Base-by-base conservation (phyloP, 345 rosid species). In the Hibiscus syriacus region DNA sequence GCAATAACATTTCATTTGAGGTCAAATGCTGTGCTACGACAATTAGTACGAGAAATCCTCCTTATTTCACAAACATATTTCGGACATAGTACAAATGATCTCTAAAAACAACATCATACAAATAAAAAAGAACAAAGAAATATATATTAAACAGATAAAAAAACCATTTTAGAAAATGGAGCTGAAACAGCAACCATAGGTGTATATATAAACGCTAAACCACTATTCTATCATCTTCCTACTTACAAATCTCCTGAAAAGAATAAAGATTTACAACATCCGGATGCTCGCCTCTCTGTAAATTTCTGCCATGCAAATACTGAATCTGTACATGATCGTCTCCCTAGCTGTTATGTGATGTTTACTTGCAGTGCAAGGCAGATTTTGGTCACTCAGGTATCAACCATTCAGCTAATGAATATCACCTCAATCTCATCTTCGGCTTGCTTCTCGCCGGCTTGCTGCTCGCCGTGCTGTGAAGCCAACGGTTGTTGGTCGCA, bases 401-500 rank as follows among this genome's bases (percentile, higher is more conserved):
- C 16, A 43, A 43, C 17, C 36, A 58, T 49, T n/a, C 50, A 13
- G 52, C 75, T 34, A 8, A 9, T 34, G 39, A 34, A 34, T 7
- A 55, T 58, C 39, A 64, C 32, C 23, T 55, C 6, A 14, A 67
- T 13, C 1, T 65, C 64, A 38, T 19, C 32, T 71, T 55, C 53
- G 19, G 16, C 70, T 64, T 5, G 88, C 81, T 4, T 78, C 83
- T 22, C 70, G 19, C 19, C 93, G 88, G 16, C 70, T 64, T 5
- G 88, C 81, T 4, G 79, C 83, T 22, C 70, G 19, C 19, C 93
- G 88, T 4, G 96, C 98, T 0, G 96, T 84, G 73, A 78, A 84
- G 50, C 97, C 96, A 10, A 92, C 92, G 1, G 95, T 83, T 49
- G 86, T 78, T 22, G 90, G 92, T 66, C 89, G 76, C 32, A 85